Evolutionary conservation across 2,329 filamentous ascomycete genomes (phyloP).

Genomic region (Colletotrichum sp.): DNA sequence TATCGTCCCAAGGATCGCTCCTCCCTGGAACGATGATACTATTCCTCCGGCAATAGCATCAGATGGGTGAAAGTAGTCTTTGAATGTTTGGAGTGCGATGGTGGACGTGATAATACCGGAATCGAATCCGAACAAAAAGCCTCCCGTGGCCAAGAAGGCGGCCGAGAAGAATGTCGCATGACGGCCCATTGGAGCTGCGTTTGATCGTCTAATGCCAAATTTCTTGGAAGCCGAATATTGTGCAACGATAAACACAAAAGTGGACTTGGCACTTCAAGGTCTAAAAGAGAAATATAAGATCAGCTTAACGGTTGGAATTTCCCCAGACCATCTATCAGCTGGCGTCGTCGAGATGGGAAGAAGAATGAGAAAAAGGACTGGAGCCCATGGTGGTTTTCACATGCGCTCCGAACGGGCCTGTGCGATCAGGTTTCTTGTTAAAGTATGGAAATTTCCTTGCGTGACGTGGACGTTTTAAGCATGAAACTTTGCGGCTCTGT

Average conservation of each 20-base stretch:
- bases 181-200: constrained; percentile 10
- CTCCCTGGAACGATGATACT: constrained; percentile 32
- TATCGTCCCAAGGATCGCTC: constrained; percentile 30
- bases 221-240: background rate
- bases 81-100: constrained; percentile 31
- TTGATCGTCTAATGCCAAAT: background rate
- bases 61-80: constrained; percentile 47
- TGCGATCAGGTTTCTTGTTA: background rate
- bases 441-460: background rate
- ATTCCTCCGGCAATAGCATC: constrained; percentile 29
- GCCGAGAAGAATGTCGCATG: constrained; percentile 23
- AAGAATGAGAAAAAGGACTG: background rate
- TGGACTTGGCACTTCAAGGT: background rate
- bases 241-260: background rate
- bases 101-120: constrained; percentile 47
- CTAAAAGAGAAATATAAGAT: background rate
- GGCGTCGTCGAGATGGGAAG: background rate
- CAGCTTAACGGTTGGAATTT: background rate
- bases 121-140: constrained; percentile 49
- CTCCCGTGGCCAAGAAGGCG: constrained; percentile 29
- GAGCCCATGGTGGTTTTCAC: background rate
- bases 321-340: background rate
- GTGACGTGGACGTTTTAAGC: constrained; percentile 9
- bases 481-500: constrained; percentile 10
- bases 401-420: background rate